phyloP scores from a whole-genome alignment of 2,329 filamentous ascomycete species.

The Simplicillium sp. region DNA sequence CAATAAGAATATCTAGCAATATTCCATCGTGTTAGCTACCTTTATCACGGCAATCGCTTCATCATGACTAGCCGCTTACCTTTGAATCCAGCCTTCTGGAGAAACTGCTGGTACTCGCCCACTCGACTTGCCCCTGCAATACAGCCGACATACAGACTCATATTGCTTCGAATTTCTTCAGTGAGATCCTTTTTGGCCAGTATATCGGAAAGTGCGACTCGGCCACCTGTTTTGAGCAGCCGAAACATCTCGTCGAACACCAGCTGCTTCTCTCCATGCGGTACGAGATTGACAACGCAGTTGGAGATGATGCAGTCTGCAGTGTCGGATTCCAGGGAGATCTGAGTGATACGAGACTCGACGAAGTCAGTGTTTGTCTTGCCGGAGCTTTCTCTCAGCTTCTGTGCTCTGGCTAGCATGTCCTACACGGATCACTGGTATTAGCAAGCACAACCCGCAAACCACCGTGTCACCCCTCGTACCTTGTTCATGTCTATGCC shows the following conservation, averaged over 20 bases:
- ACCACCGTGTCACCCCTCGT: neutral
- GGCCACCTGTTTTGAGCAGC: slow-evolving; percentile 45
- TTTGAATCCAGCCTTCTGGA: slow-evolving; percentile 39
- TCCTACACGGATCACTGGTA: slow-evolving; percentile 23
- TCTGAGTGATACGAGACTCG: slow-evolving; percentile 36
- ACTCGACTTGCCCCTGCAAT: slow-evolving; percentile 47
- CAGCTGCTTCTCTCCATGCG: slow-evolving; percentile 36
- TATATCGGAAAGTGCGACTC: slow-evolving; percentile 52
- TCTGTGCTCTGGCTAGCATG: slow-evolving; percentile 42
- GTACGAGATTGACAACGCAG: slow-evolving; percentile 53
- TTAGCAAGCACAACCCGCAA: no score
- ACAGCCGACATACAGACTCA: slow-evolving; percentile 50
- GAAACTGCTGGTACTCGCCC: slow-evolving; percentile 39
- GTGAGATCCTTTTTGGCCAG: slow-evolving; percentile 40
- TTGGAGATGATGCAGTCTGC: slow-evolving; percentile 53
- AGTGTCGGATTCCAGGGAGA: slow-evolving; percentile 28
- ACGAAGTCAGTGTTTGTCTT: slow-evolving; percentile 38
- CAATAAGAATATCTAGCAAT: neutral
- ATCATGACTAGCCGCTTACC: slow-evolving; percentile 18
- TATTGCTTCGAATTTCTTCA: slow-evolving; percentile 32
- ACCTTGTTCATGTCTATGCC: slow-evolving; percentile 54
- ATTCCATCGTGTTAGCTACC: no score
- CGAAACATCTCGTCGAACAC: slow-evolving; percentile 51
- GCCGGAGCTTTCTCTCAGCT: slow-evolving; percentile 28
- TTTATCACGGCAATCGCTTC: no score